Base-by-base conservation (phyloP, 208 protist species). In the Herpetomonas tarakana region DNA sequence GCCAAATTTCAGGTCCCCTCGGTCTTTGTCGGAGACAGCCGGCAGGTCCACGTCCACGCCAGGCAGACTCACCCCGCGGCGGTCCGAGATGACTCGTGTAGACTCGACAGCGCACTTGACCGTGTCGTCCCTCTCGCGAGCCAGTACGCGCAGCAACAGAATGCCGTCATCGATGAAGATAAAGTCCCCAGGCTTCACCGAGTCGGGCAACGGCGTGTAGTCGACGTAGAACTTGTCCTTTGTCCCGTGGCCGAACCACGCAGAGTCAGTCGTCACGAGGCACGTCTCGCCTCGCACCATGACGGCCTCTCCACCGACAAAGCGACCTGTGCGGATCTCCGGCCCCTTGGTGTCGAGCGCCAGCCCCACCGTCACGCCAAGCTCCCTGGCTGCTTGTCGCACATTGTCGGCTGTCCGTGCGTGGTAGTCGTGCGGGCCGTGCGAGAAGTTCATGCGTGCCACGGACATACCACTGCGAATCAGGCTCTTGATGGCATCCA, bases 161-260 rank as follows among this genome's bases (percentile, higher is more conserved):
- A 98, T 87, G 50, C 98, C 98, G 81, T 99, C 98, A 61, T 99
- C 97, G 55, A 99, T 73, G 65, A 98, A 96, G 59, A 99, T 94
- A 31, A 67, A 72, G 52, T 83, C 78, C 49, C 94, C 97, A 2
- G 74, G 66, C 30, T 77, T 77, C 58, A 96, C 77, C 24, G 85
- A 79, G 26, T 78, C 83, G 25, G 80, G 52, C 22, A 98, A 76
- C 41, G 83, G 81, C 12, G 71, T 54, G 71, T 98, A 98, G 76
- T 98, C 97, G 24, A 98, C 71, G 65, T 86, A 97, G 68, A 98
- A 93, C 46, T 83, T 74, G 22, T 88, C 71, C 52, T 88, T 76
- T 31, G 83, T 82, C n/a, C 87, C 78, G 53, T 83, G 88, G 55
- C 94, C 81, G 24, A 86, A 76, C 68, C 86, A 91, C 27, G 76